Percentiles rank a stretch among this genome's conserved stretches.
Evolutionary conservation across 1,139 yeast genomes (phyloP).

Genomic region (Yarrowia galli): DNA sequence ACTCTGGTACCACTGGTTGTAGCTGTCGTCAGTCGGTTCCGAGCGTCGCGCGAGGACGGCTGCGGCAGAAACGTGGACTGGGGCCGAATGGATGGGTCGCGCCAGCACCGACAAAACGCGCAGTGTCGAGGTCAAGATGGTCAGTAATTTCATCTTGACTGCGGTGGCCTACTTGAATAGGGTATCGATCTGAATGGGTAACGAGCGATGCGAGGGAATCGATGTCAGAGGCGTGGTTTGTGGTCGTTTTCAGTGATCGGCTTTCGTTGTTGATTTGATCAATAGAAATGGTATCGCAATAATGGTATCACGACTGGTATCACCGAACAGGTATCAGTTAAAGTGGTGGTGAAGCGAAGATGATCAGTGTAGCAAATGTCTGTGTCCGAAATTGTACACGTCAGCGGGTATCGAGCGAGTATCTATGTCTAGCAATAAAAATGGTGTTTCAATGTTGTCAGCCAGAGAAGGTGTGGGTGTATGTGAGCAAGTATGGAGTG

Average conservation of each 20-base stretch:
- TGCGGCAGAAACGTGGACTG: neutral
- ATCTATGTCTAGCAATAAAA: neutral
- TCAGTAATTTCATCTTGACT: neutral
- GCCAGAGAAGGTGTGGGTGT: neutral
- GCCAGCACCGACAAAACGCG: conserved; percentile 1
- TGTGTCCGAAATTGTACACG: neutral
- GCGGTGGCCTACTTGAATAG: neutral
- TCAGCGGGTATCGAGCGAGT: conserved; percentile 16
- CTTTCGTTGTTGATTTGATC: no score
- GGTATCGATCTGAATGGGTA: neutral
- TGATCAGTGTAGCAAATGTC: neutral
- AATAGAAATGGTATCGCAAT: neutral
- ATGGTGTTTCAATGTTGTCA: neutral
- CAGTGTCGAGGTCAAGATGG: conserved; percentile 2
- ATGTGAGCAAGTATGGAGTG: conserved; percentile 19
- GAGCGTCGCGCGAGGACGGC: conserved; percentile 15
- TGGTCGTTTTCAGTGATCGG: no score
- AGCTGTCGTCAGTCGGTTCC: conserved; percentile 5
- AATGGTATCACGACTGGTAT: neutral
- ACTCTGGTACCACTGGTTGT: conserved; percentile 35
- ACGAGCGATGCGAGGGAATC: neutral
- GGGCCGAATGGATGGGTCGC: conserved; percentile 2
- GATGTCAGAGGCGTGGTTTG: neutral
- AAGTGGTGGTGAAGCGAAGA: neutral
- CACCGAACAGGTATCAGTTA: neutral